Base-by-base conservation (phyloP, 768 basidiomycete species). In the Sporobolomyces pararoseus region DNA sequence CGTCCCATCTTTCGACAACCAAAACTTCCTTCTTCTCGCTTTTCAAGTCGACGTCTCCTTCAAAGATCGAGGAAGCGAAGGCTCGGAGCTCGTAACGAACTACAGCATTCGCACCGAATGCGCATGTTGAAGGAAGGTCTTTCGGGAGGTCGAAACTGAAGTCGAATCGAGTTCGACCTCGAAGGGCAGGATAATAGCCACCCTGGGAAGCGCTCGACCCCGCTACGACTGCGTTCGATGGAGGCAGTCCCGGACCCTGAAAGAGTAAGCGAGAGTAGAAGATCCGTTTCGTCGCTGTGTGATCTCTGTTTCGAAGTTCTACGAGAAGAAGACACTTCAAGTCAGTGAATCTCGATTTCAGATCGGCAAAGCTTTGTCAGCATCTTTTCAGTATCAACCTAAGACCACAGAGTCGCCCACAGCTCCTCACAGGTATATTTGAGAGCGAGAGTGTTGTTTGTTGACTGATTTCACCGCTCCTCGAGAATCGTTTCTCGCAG, bases 1-100 rank as follows among this genome's bases (percentile, higher is more conserved):
- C 76, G 10, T 10, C 37, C 76, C 75, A 77, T 7, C 66, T 27
- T 49, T 77, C 75, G n/a, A 76, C 69, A 17, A 77, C 68, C 6
- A 42, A 25, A 0, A 75, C 62, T 6, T 67, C 74, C 14, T 54
- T 47, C 37, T 64, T 64, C 46, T 69, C 65, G 25, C 62, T 68
- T 23, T 55, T 32, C 35, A 66, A 54, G 37, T 71, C 69, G n/a
- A 71, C 53, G 49, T 74, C 66, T 21, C 70, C 70, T 7, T 67
- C 63, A 32, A 62, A 39, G 13, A 72, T 49, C 25, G 65, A 34
- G 23, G 63, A 62, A 21, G 66, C 72, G 39, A 74, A 71, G 12
- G 69, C 76, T 17, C 65, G 62, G 5, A 77, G 66, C 35, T 65
- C 65, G 66, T 75, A 77, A 9, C 65, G 65, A 3, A 51, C 52